Base-by-base conservation (phyloP, 2,329 filamentous ascomycete species). In the Talaromyces islandicus region DNA sequence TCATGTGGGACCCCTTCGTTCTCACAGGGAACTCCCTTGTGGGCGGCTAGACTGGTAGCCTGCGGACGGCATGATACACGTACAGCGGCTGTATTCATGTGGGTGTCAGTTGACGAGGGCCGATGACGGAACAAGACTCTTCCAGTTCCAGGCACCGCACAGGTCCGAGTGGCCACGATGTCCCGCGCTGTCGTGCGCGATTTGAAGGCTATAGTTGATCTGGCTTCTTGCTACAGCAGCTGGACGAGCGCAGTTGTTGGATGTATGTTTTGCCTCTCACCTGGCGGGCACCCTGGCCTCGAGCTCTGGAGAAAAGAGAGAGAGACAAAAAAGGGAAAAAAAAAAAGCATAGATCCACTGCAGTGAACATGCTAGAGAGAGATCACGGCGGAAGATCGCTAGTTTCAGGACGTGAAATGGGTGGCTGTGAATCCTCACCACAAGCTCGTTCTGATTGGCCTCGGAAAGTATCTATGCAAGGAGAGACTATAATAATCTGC, bases 391-490 rank as follows among this genome's bases (percentile, higher is more conserved):
- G 43, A 14, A 21, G 11, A 46, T 46, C 43, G 21, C 24, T 52
- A 52, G 48, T 29, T 52, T 52, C n/a, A 29, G 30, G 48, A 52
- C 48, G 17, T 52, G 27, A 57, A 54, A 57, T 60, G 30, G 17
- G 27, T 60, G 56, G 55, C 55, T 54, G 54, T 56, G 41, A 11
- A 50, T 62, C 51, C 29, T 38, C 48, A 30, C 48, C 35, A 25
- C 14, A 29, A 10, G 30, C 24, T 24, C 58, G 52, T 53, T 56
- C 52, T 64, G 60, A 70, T 71, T 69, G 65, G 68, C 61, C 62
- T 61, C 62, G 67, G 62, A 62, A 54, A 70, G 64, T 73, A 71
- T 72, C 69, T 64, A 73, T 73, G 72, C 71, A 75, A 75, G 73
- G 72, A 68, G 69, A 68, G 60, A 59, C 61, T 63, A 66, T 64